Evolutionary conservation across 176 grass and related monocot genomes (phyloP).

Genomic region (Aegilops longissima): DNA sequence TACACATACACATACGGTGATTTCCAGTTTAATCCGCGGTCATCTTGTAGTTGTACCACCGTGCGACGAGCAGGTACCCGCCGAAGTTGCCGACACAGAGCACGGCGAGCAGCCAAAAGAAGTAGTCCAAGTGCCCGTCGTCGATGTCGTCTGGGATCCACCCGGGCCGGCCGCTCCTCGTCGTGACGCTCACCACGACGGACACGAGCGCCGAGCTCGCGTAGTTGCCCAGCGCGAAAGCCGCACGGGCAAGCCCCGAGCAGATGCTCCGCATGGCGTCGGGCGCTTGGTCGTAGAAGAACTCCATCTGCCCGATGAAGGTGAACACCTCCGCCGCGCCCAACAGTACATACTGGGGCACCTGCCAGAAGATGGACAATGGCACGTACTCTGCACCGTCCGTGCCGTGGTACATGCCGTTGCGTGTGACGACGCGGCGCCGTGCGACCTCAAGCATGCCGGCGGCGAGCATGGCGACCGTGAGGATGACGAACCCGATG

Average conservation of each 20-base stretch:
- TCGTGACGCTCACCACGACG: constrained; percentile 34
- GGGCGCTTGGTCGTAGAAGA: background rate
- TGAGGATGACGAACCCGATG: constrained; percentile 38
- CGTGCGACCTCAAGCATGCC: constrained; percentile 38
- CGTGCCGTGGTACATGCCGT: background rate
- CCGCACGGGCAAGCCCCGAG: constrained; percentile 39
- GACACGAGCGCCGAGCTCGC: constrained; percentile 45
- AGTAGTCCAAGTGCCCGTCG: constrained; percentile 54
- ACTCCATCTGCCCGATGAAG: constrained; percentile 11
- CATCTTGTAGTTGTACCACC: too few relatives aligned
- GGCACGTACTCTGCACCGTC: constrained; percentile 23
- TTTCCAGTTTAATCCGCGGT: too few relatives aligned
- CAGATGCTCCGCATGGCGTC: constrained; percentile 61
- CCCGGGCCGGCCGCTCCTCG: constrained; percentile 25
- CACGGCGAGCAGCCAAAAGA: constrained; percentile 53
- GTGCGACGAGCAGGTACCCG: too few relatives aligned
- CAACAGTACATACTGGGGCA: constrained; percentile 26
- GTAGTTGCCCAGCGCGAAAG: constrained; percentile 54
- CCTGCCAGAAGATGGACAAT: constrained; percentile 63
- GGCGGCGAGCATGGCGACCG: constrained; percentile 30
- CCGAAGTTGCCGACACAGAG: constrained; percentile 35
- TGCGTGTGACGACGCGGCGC: constrained; percentile 22
- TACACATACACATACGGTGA: too few relatives aligned
- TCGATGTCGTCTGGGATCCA: constrained; percentile 33
- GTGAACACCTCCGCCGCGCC: constrained; percentile 46